Evolutionary conservation across 139 green algal species (phyloP), one percentile per base, ranked within the genome.

Genomic region (Pleodorina starrii): DNA sequence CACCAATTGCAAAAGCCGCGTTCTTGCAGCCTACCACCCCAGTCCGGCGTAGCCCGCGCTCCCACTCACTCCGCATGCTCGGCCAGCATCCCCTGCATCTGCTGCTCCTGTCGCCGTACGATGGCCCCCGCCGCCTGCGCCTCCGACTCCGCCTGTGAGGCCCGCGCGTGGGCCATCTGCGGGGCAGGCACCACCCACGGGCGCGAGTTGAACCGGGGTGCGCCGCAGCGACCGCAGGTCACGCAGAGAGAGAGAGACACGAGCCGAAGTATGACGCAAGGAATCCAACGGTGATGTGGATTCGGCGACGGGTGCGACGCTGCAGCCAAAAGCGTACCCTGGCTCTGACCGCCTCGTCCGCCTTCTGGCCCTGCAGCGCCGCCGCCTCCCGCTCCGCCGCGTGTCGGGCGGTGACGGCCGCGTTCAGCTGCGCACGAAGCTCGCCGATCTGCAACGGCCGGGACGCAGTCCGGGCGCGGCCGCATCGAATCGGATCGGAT

Each of bases 61-160:
- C n/a, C 5, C 54, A 66, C 81, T 87, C 43, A 87, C 81, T 78
- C 60, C 19, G 63, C 44, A 19, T 88, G 82, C 2, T 27, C 66
- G 6, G 82, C 82, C 63, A 88, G 19, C 44, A 88, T 69, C 63
- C 82, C 82, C 35, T 79, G 66, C 0, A 88, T 50, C 60, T 80
- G 82, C 46, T 88, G 82, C 40, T 87, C 42, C 81, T 66, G 60
- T 29, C 46, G 60, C 43, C 63, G 63, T 2, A 86, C 80, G 5
- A 11, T 32, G 1, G 57, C 59, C 1, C 40, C 59, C 16, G 12
- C 27, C 80, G 44, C 25, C 42, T 59, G 40, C 40, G 59, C 80
- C 27, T 86, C 80, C 9, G 23, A 44, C 60, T 75, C 80, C 5
- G 38, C 59, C 80, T 86, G 59, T 17, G 27, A 14, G 27, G 43